Conservation (phyloP, 805 yeast genomes). For the Candida odintsovae region DNA sequence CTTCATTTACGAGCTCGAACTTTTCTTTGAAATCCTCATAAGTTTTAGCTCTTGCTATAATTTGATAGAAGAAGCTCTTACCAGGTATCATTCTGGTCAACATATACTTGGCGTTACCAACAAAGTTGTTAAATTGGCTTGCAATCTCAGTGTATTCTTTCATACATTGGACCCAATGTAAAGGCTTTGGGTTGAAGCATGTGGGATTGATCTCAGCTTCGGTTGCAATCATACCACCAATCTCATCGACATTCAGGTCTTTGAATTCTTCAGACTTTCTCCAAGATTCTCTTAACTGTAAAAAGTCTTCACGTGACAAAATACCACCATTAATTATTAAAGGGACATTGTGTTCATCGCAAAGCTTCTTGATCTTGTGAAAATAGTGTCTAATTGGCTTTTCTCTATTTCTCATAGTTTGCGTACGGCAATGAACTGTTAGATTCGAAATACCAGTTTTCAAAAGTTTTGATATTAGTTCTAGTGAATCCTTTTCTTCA, state of each 20-base stretch:
- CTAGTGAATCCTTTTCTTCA: slow-evolving; percentile 51
- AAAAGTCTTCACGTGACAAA: slow-evolving; percentile 46
- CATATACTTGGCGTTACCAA: slow-evolving; percentile 78
- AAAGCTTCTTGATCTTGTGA: slow-evolving; percentile 52
- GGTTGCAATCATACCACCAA: slow-evolving; percentile 95
- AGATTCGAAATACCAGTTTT: slow-evolving; percentile 79
- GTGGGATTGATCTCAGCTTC: slow-evolving; percentile 86
- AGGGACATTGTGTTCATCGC: slow-evolving; percentile 57
- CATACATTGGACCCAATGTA: slow-evolving; percentile 49
- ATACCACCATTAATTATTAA: slow-evolving; percentile 83
- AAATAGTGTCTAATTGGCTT: slow-evolving; percentile 70
- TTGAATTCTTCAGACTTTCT: slow-evolving; percentile 2
- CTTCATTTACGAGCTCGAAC: slow-evolving; percentile 14
- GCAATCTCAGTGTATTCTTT: slow-evolving; percentile 55
- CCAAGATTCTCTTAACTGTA: slow-evolving; percentile 40
- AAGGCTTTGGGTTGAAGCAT: slow-evolving; percentile 44
- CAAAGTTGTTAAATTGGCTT: slow-evolving; percentile 49
- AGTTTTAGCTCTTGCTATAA: slow-evolving; percentile 50
- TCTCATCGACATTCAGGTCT: slow-evolving; percentile 37
- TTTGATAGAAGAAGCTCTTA: slow-evolving; percentile 52
- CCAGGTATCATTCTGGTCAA: slow-evolving; percentile 77
- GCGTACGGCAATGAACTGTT: slow-evolving; percentile 89
- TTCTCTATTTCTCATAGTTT: slow-evolving; percentile 84
- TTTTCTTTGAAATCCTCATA: slow-evolving; percentile 40
- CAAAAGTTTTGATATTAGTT: slow-evolving; percentile 50